Base-by-base conservation (phyloP, 1,139 yeast species). In the Saccharomyces hybrid region DNA sequence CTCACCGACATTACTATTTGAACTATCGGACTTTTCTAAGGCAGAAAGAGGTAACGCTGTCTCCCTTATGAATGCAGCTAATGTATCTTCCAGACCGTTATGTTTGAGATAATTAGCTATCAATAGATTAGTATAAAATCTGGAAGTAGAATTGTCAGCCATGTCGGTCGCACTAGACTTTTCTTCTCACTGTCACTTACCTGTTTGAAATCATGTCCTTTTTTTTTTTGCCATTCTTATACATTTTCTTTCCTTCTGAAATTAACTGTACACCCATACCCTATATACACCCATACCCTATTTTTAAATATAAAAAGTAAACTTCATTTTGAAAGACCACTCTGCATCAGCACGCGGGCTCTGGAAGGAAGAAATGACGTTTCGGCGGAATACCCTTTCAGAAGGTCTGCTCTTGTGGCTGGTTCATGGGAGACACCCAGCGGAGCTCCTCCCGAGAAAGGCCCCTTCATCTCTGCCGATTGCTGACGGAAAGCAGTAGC, bases 21-120 rank as follows among this genome's bases (percentile, higher is more conserved):
- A 46, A 52, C 13, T 49, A 42, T 14, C 48, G 34, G n/a, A 51
- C 49, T 31, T 57, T 46, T 16, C 49, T 23, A 57, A 55, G 14
- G 57, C 57, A 8, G 55, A 58, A 9, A 56, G 66, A 2, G 77
- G 73, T 28, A 68, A 62, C 0, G 78, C 78, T 26, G 76, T 66
- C 52, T 82, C 86, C 20, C 62, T 59, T 57, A 82, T 79, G 54
- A 84, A 79, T 7, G 72, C 65, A 13, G 67, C 66, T 9, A 84
- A 68, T 0, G 91, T 81, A 0, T 71, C 69, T 0, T 56, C 57
- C 51, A 74, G 76, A 0, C 80, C 79, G 46, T 81, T 75, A 20
- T 73, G 69, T 46, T 73, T 66, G 14, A 85, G 73, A 60, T 78
- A 85, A 31, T 81, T 80, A 0, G 87, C 88, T 13, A 85, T 72